Conservation (phyloP, 2,329 filamentous ascomycete genomes). For the Alternaria burnsii region DNA sequence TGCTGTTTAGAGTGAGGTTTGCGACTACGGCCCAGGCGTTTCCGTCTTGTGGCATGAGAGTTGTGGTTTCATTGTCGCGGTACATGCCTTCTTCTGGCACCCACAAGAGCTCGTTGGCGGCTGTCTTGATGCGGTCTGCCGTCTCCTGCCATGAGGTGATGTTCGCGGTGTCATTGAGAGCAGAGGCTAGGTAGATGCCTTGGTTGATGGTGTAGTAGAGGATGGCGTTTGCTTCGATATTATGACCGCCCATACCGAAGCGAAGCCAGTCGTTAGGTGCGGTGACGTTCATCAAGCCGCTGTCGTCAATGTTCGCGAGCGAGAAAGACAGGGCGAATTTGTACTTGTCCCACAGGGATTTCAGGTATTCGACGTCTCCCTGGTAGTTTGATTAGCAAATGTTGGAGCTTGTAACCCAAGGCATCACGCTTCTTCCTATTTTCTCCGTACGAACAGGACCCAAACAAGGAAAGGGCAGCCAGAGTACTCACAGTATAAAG, state of each 20-base stretch:
- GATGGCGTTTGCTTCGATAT: conserved; percentile 58
- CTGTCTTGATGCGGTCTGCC: conserved; percentile 54
- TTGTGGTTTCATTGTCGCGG: conserved; percentile 62
- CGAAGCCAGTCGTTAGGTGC: conserved; percentile 58
- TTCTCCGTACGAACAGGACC: fast-evolving
- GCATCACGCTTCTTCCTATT: no score
- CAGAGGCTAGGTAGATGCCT: conserved; percentile 61
- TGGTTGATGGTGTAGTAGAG: conserved; percentile 63
- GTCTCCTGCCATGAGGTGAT: conserved; percentile 53
- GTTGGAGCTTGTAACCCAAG: no score
- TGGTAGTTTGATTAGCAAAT: conserved; percentile 19
- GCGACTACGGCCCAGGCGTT: conserved; percentile 55
- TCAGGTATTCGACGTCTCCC: conserved; percentile 52
- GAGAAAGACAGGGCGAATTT: conserved; percentile 56
- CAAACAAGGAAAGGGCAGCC: no score
- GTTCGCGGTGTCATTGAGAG: conserved; percentile 55
- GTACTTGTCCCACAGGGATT: conserved; percentile 55
- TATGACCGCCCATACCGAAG: conserved; percentile 61
- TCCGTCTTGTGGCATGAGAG: conserved; percentile 60
- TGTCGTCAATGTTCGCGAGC: conserved; percentile 53
- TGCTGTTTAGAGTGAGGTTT: conserved; percentile 45
- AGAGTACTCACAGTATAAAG: conserved; percentile 47
- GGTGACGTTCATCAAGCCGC: conserved; percentile 58
- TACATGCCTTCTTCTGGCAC: conserved; percentile 60
- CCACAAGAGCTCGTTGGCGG: conserved; percentile 61